Base-by-base conservation (phyloP, 257 asterid species). In the Forsythia viridissima region DNA sequence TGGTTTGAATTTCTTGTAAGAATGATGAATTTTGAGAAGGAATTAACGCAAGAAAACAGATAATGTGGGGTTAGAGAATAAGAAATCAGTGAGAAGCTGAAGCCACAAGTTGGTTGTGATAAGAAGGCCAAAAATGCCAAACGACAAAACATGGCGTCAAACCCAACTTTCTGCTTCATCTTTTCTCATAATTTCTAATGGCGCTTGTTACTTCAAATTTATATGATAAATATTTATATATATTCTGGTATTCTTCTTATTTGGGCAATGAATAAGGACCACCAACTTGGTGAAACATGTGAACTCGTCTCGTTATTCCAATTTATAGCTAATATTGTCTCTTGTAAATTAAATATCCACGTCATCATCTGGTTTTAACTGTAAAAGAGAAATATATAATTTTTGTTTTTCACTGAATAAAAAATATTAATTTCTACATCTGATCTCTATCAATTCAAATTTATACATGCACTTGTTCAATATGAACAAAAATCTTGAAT, bases 71-170 rank as follows among this genome's bases (percentile, higher is more conserved):
- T 72, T 65, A 72, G 74, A 51, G 80, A 80, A 73, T 40, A 59
- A 55, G 51, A 74, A 41, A 51, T 34, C 10, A 71, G 72, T 41
- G 89, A 21, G 80, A 9, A 85, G 83, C 76, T 55, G 89, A 85
- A 89, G 85, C 97, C 96, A 91, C 96, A 91, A 74, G 80, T 81
- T 74, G 73, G 74, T 20, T 57, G 61, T 48, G 65, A 34, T 59
- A 37, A 51, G 76, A 82, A 81, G 76, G 55, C 74, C 63, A 44
- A 61, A 76, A 75, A 59, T 16, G 77, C 75, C 84, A 85, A 68
- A 80, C 71, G 87, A 86, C 85, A 87, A 76, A 80, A 44, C 51
- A 40, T 37, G 6, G 8, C 15, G 24, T 71, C 79, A 39, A 74
- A 70, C 20, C 55, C 37, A 66, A 52, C 18, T 65, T 65, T 13